A percentile compares a stretch with the other conserved stretches of the same genome.
Conservation (phyloP, 2,329 filamentous ascomycete species). For the Diaporthe batatas region DNA sequence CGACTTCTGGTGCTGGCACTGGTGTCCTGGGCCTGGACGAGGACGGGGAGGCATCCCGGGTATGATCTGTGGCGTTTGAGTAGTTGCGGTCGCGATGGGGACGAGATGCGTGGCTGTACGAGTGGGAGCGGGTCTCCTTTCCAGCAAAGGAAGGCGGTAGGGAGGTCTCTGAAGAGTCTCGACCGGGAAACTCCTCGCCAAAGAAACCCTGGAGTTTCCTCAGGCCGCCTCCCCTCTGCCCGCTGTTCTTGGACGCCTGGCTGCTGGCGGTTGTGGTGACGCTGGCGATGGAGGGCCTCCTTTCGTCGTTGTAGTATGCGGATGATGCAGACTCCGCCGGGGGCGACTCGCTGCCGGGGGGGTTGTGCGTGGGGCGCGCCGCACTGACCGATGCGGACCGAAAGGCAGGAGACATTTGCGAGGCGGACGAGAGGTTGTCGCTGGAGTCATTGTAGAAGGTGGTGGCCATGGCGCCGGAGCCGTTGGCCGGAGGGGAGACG, state of each 20-base stretch:
- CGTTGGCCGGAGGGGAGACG: constrained; percentile 52
- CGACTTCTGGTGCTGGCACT: constrained; percentile 89
- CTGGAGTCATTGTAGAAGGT: constrained; percentile 83
- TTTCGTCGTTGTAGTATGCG: constrained; percentile 75
- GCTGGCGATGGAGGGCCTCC: constrained; percentile 90
- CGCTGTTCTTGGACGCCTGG: constrained; percentile 81
- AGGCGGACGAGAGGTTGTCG: constrained; percentile 73
- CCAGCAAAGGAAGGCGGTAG: constrained; percentile 63
- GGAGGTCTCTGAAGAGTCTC: constrained; percentile 81
- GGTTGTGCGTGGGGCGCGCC: constrained; percentile 55
- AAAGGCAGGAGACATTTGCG: constrained; percentile 79
- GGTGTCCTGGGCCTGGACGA: constrained; percentile 87
- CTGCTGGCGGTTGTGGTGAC: constrained; percentile 86
- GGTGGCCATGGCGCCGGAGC: constrained; percentile 55
- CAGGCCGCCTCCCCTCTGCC: constrained; percentile 74
- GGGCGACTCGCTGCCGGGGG: constrained; percentile 69
- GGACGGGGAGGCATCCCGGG: constrained; percentile 80
- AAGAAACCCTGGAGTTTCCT: constrained; percentile 94
- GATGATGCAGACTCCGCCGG: constrained; percentile 55
- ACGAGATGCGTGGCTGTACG: constrained; percentile 68
- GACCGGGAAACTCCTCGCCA: constrained; percentile 85
- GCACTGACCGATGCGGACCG: constrained; percentile 61
- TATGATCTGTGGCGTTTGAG: constrained; percentile 81
- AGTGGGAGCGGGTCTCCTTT: constrained; percentile 74
- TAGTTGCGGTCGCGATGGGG: constrained; percentile 82